Base-by-base conservation (phyloP, 2,329 filamentous ascomycete species). In the Nothomitra cinnamomea region DNA sequence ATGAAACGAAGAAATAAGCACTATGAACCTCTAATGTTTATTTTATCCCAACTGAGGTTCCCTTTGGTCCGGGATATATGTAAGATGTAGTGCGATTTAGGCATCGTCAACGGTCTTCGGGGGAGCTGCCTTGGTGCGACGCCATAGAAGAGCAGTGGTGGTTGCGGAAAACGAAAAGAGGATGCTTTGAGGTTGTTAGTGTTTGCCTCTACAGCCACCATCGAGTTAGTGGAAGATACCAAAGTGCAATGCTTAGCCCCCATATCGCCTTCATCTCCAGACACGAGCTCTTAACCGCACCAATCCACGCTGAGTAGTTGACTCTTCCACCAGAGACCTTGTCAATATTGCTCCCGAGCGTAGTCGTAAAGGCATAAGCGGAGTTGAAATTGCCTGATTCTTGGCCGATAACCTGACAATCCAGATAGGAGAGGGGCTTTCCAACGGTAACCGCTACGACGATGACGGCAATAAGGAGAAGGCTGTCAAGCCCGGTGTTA, bases 221-320 rank as follows among this genome's bases (percentile, higher is more conserved):
- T 25, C 10, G 38, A 17, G 19, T 15, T 17, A 43, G n/a, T 13
- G 35, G 32, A 49, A 71, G 73, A 63, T 63, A 79, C 76, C 76
- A 87, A 51, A 94, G 75, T 3, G 81, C 81, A 66, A 95, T 89
- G 65, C 80, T 78, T 56, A 95, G 68, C 1, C 87, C 88, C 89
- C 88, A 95, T 59, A 92, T 78, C 15, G 84, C 79, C 74, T 94
- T 94, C 66, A 88, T 80, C 71, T 92, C 81, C 62, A 82, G 80
- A 70, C 89, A 95, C 54, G 85, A 84, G 17, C 76, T 63, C 63
- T 73, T 76, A 12, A 72, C 79, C 7, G 75, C 72, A n/a, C 76
- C 77, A 45, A 78, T 76, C 76, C 77, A 82, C 54, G 70, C 66
- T 13, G 63, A 61, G 56, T 79, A 70, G 19, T 71, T 68, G 54